Evolutionary conservation across 495 filamentous ascomycete species (phyloP).

Genomic region (Trichoderma gamsii): DNA sequence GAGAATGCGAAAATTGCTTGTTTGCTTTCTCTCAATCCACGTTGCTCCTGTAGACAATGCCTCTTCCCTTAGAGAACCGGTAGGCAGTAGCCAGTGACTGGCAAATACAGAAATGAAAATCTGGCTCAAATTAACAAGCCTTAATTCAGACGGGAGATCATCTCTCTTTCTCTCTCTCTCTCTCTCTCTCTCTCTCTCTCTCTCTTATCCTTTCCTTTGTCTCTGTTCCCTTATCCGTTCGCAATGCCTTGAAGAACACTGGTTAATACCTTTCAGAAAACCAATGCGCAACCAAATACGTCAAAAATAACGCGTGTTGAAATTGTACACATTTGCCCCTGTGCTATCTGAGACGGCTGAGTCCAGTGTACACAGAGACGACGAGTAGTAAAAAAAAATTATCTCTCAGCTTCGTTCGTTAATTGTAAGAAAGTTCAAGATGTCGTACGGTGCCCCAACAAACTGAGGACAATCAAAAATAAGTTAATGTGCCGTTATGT

Average conservation of each 20-base stretch:
- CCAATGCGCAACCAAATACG: not conserved
- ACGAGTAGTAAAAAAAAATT: not conserved
- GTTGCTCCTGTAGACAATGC: not conserved
- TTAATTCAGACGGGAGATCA: not conserved
- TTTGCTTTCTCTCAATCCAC: too few relatives aligned
- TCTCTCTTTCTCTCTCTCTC: not conserved
- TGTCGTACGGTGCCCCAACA: not conserved
- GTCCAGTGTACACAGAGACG: not conserved
- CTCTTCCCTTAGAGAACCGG: not conserved
- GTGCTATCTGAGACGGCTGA: not conserved
- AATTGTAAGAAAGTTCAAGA: not conserved
- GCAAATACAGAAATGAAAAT: not conserved
- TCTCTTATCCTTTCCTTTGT: not conserved
- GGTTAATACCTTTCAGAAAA: not conserved
- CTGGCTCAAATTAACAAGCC: not conserved
- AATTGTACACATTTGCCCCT: not conserved
- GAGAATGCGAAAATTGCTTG: too few relatives aligned
- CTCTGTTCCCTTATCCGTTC: not conserved
- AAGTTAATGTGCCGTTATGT: not conserved
- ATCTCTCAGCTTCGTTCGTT: not conserved
- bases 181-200: not conserved
- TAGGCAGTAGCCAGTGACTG: not conserved
- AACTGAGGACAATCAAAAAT: not conserved
- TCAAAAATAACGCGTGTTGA: not conserved
- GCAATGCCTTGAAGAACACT: not conserved